phyloP scores from a whole-genome alignment of 2,329 filamentous ascomycete genomes.

The Talaromyces sp. region DNA sequence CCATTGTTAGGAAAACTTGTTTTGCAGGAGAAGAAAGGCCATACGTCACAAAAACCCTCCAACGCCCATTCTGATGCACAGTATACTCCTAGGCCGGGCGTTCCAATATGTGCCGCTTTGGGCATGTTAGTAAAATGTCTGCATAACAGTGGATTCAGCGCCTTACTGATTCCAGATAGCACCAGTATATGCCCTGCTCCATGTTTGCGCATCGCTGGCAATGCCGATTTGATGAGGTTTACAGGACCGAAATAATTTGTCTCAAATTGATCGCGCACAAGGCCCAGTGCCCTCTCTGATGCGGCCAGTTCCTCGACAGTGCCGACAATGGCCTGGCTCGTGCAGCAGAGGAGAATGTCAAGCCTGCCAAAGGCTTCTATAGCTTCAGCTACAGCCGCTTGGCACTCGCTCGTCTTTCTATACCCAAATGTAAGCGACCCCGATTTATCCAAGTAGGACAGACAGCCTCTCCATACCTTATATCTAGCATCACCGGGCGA shows the following conservation, averaged over 20 bases:
- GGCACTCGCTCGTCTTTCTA: constrained; percentile 65
- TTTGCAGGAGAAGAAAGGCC: constrained; percentile 5
- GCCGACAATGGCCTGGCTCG: constrained; percentile 83
- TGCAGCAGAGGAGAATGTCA: constrained; percentile 86
- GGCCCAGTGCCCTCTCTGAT: constrained; percentile 64
- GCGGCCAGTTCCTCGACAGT: constrained; percentile 86
- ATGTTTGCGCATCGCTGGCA: constrained; percentile 74
- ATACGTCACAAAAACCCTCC: constrained; percentile 87
- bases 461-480: constrained; percentile 36
- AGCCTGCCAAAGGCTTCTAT: constrained; percentile 78
- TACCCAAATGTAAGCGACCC: not conserved
- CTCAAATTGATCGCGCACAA: constrained; percentile 89
- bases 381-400: constrained; percentile 81
- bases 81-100: constrained; percentile 84
- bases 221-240: constrained; percentile 85
- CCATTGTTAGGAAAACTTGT: not conserved
- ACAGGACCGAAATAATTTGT: constrained; percentile 92
- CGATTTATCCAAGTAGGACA: not conserved
- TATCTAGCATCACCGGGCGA: constrained; percentile 56
- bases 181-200: constrained; percentile 86
- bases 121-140: not conserved
- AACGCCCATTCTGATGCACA: constrained; percentile 91
- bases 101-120: constrained; percentile 77
- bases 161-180: constrained; percentile 71
- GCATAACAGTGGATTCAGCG: not conserved